Base-by-base conservation (phyloP, 202 grass and related monocot genomes). In the Panicum hallii region DNA sequence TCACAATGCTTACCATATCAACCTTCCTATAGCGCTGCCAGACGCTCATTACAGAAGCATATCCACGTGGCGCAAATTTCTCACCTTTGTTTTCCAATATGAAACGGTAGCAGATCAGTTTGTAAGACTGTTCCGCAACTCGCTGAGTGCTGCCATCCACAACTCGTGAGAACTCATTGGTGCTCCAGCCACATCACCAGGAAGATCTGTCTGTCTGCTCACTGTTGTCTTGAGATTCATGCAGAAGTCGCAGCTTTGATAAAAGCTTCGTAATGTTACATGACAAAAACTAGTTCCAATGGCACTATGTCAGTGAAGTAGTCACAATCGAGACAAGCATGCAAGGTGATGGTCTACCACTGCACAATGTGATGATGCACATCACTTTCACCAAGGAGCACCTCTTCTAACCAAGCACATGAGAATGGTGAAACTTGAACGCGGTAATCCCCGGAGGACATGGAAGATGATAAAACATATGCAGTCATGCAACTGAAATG, bases 261-360 rank as follows among this genome's bases (percentile, higher is more conserved):
- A 90, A 90, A 87, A 87, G 88, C 74, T 79, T 87, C 43, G 52
- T 81, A 74, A 79, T 75, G 52, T 83, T 83, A 87, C 88, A 90
- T 69, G 88, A 79, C 60, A 87, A 79, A 82, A 83, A 90, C 83
- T 90, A 90, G 41, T 83, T 68, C 58, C 67, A 87, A 86, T 87
- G 79, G 60, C 61, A 90, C 46, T 60, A 23, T 67, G 88, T 90
- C 88, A 90, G 84, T 84, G 15, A 67, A 79, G 42, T 44, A 84
- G 81, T 79, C 20, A 53, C 57, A 36, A 72, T 67, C 28, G 2
- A 62, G 72, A 69, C 66, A 86, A 86, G 74, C 74, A 90, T 87
- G 79, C 49, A 82, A 74, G 28, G 30, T 82, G 43, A 83, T n/a
- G 50, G 53, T 47, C 63, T 85, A 81, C 62, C 78, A 70, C 19